A percentile compares a stretch with the other conserved stretches of the same genome.
phyloP scores from a whole-genome alignment of 208 protist species.

The Crithidia fasciculata region DNA sequence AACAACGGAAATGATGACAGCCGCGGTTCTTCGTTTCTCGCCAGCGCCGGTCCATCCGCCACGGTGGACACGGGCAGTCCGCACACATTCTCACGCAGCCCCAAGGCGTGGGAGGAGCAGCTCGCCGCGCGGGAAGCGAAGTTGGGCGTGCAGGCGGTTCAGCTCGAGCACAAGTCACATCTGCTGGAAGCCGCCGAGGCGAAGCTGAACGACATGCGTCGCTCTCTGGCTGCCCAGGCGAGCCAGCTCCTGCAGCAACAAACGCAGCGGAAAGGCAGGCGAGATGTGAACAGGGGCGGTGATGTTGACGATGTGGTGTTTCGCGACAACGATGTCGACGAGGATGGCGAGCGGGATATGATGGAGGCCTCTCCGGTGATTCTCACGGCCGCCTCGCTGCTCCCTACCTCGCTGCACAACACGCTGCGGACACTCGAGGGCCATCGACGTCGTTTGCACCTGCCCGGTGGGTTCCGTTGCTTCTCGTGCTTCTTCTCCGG shows the following conservation, averaged over 20 bases:
- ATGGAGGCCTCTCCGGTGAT: conserved; percentile 26
- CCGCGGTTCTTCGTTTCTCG: too few relatives aligned
- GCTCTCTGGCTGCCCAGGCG: conserved; percentile 70
- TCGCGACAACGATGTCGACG: not conserved
- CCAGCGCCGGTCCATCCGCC: not conserved
- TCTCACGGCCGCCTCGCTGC: conserved; percentile 24
- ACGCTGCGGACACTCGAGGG: conserved; percentile 21
- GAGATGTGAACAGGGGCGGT: conserved; percentile 7
- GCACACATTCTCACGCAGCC: not conserved
- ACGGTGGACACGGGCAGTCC: conserved; percentile 3
- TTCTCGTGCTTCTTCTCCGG: conserved; percentile 31
- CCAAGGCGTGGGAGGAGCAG: conserved; percentile 26
- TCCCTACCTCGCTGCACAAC: conserved; percentile 25
- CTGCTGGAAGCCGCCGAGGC: conserved; percentile 52
- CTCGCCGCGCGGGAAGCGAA: conserved; percentile 21
- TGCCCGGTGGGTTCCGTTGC: conserved; percentile 21
- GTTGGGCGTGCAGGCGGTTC: conserved; percentile 21
- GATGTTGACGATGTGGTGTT: not conserved
- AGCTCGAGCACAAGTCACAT: conserved; percentile 45
- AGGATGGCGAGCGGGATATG: conserved; percentile 12
- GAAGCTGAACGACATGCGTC: conserved; percentile 64
- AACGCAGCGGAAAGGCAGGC: not conserved
- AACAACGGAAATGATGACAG: too few relatives aligned
- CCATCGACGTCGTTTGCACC: conserved; percentile 22
- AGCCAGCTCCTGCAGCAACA: conserved; percentile 49